Base-by-base conservation (phyloP, 176 grass and related monocot species). In the Eleusine indica region DNA sequence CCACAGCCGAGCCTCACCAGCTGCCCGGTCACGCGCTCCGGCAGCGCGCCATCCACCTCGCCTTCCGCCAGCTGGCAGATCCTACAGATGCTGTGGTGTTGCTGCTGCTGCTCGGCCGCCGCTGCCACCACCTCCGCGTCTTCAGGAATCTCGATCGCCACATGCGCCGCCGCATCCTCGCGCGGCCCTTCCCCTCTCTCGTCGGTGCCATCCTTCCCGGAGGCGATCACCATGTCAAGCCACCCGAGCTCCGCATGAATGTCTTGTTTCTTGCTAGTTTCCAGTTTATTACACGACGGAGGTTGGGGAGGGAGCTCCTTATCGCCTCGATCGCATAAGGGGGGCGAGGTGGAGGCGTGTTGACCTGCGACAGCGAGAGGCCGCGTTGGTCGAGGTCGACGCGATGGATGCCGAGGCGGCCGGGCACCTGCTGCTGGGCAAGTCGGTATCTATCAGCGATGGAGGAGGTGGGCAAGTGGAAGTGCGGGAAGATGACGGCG, bases 1-100 rank as follows among this genome's bases (percentile, higher is more conserved):
- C 89, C 78, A 81, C 91, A 97, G 32, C 94, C 94, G 16, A 93
- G 88, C 46, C 67, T 73, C 21, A 91, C 81, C 48, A 93, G 66
- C 73, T 75, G 43, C 57, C 86, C 82, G 30, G 73, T 39, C 66
- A 86, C 46, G 29, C 37, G 79, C 74, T 69, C n/a, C 10, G 76
- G 30, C 79, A 76, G 35, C 44, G 88, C 86, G 72, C 49, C 56
- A 80, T 86, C 79, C 13, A 61, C 79, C 68, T 83, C 82, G 30
- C 52, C 79, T 48, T 65, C 76, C 28, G 2, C 25, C 51, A 91
- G 80, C 58, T 94, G 88, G 83, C 87, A 89, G 42, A 89, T 89
- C 78, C 82, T 69, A 40, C 87, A 89, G 41, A 30, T 13, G 61
- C 77, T 70, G 42, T 22, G 18, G 54, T 21, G 19, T 1, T 44